Evolutionary conservation across 495 filamentous ascomycete genomes (phyloP).

Genomic region (Lophium mytilinum): DNA sequence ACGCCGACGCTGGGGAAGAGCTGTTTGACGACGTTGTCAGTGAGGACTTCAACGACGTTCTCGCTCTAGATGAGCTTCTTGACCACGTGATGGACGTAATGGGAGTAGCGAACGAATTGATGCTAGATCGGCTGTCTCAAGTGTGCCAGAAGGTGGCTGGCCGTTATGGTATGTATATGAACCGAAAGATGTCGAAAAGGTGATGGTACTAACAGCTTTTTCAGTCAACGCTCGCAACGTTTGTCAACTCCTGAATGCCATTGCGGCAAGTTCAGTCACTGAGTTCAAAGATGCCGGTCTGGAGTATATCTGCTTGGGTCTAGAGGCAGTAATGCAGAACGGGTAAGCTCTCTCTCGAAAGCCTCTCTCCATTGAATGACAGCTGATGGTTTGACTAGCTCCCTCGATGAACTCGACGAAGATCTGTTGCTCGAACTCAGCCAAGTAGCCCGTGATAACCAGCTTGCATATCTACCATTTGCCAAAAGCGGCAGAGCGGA

Average conservation of each 20-base stretch:
- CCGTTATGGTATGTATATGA: conserved; percentile 53
- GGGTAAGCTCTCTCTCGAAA: conserved; percentile 42
- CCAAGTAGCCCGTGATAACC: conserved; percentile 69
- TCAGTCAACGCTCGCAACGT: conserved; percentile 78
- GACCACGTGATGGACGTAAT: conserved; percentile 89
- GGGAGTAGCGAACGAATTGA: conserved; percentile 83
- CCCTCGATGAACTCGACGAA: conserved; percentile 80
- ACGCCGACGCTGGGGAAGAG: conserved; percentile 71
- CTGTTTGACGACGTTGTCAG: conserved; percentile 72
- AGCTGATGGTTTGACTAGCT: conserved; percentile 35
- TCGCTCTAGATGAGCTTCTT: conserved; percentile 72
- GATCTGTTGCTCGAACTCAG: conserved; percentile 73
- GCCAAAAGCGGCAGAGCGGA: conserved; percentile 68
- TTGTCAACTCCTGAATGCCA: conserved; percentile 70
- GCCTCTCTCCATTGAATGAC: background rate
- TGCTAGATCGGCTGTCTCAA: conserved; percentile 85
- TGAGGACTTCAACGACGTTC: conserved; percentile 67
- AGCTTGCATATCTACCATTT: conserved; percentile 64
- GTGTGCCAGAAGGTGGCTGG: conserved; percentile 84
- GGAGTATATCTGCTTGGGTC: conserved; percentile 84
- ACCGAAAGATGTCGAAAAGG: background rate
- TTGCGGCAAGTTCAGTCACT: conserved; percentile 69
- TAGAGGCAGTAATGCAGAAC: conserved; percentile 85
- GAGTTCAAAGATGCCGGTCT: conserved; percentile 83
- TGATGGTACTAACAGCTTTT: background rate